Evolutionary conservation across 1,139 yeast genomes (phyloP).

Genomic region (Saccharomycopsis crataegensis): DNA sequence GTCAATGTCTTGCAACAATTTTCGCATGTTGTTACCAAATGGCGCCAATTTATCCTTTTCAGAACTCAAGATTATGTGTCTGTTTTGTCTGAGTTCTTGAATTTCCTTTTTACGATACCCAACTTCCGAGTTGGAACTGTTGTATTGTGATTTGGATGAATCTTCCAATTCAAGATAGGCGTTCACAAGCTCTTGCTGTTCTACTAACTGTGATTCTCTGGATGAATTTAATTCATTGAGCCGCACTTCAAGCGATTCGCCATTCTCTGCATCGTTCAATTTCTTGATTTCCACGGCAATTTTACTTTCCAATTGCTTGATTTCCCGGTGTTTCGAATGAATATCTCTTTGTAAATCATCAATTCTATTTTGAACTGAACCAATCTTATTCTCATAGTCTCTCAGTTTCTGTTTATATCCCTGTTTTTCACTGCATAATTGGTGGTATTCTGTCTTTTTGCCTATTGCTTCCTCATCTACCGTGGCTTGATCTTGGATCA

Average conservation of each 20-base stretch:
- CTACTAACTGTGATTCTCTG: neutral
- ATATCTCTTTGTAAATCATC: conserved; percentile 23
- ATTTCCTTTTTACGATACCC: conserved; percentile 23
- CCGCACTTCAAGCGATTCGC: neutral
- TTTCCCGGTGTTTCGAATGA: conserved; percentile 27
- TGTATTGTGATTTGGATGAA: conserved; percentile 18
- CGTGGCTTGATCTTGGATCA: no score
- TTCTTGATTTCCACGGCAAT: conserved; percentile 32
- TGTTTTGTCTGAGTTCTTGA: conserved; percentile 22
- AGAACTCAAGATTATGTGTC: conserved; percentile 12
- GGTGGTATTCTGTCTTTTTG: conserved; percentile 5
- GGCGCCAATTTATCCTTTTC: conserved; percentile 28
- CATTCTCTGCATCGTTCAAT: conserved; percentile 36
- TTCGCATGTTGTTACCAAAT: conserved; percentile 41
- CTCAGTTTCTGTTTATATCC: conserved; percentile 21
- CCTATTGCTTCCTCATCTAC: neutral
- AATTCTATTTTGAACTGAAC: conserved; percentile 18
- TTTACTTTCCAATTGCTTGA: conserved; percentile 27
- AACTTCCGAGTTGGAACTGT: conserved; percentile 6
- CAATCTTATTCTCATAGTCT: conserved; percentile 5
- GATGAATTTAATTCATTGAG: neutral
- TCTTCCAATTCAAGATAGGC: conserved; percentile 18
- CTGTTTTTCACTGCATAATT: conserved; percentile 9
- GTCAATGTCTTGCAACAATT: conserved; percentile 37
- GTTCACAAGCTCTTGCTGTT: neutral